phyloP scores from a whole-genome alignment of 495 filamentous ascomycete species.

The Aspergillus olivimuriae region DNA sequence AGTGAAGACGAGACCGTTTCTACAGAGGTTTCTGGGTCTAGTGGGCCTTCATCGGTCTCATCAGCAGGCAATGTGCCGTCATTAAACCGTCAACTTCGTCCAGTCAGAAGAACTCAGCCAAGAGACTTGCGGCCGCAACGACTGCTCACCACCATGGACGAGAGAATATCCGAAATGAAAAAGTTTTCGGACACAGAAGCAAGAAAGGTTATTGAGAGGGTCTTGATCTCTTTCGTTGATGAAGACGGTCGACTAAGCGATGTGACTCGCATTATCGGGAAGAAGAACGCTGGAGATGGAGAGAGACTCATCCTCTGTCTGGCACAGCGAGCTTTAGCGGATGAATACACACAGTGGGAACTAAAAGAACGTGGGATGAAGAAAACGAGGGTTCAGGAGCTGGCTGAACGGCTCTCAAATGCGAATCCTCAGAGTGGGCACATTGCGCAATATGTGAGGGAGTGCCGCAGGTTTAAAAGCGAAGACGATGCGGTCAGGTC shows the following conservation, averaged over 20 bases:
- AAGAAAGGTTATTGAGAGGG: neutral
- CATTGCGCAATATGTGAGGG: neutral
- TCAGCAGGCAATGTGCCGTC: neutral
- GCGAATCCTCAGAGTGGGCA: neutral
- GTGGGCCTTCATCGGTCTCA: neutral
- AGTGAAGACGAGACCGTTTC: neutral
- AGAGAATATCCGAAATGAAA: neutral
- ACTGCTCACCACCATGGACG: neutral
- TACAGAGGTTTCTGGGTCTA: neutral
- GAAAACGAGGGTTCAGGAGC: neutral
- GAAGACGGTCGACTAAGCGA: neutral
- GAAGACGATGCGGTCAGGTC: neutral
- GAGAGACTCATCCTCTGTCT: neutral
- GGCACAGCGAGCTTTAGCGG: neutral
- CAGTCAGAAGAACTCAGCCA: neutral
- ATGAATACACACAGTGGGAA: neutral
- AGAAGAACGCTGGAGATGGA: neutral
- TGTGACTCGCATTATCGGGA: neutral
- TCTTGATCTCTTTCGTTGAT: neutral
- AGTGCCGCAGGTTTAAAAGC: neutral
- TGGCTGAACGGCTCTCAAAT: neutral
- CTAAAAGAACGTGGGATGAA: neutral
- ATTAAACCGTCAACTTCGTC: neutral
- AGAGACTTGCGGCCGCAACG: neutral
- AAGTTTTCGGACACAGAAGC: neutral